Conservation (phyloP, 73 alveolate genomes). For the Stentor coeruleus region DNA sequence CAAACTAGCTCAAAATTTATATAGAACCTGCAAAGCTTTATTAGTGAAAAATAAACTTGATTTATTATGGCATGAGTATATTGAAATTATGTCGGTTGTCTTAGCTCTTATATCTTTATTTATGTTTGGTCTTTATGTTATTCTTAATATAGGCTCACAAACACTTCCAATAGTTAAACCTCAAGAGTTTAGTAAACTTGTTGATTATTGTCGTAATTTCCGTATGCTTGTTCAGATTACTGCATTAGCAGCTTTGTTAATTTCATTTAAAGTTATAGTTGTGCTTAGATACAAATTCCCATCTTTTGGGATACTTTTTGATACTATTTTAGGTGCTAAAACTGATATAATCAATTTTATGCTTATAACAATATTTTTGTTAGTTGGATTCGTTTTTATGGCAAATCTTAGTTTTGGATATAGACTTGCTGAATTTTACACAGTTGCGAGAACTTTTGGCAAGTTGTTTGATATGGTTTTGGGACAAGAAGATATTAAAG, state of each 20-base stretch:
- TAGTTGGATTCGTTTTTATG: too few relatives aligned
- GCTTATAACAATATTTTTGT: too few relatives aligned
- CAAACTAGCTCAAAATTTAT: not conserved
- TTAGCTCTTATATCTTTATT: conserved; percentile 30
- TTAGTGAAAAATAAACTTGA: conserved; percentile 20
- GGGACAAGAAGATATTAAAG: not conserved
- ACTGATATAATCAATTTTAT: too few relatives aligned
- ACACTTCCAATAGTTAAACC: conserved; percentile 36
- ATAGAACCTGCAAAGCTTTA: conserved; percentile 21
- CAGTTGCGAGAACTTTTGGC: too few relatives aligned
- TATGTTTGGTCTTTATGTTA: not conserved
- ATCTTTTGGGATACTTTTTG: too few relatives aligned
- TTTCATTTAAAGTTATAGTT: conserved; percentile 41
- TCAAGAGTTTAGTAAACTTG: conserved; percentile 29
- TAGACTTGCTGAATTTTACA: too few relatives aligned
- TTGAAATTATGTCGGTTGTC: conserved; percentile 29
- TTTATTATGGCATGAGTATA: conserved; percentile 29
- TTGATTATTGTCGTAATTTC: conserved; percentile 14
- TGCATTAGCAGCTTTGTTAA: conserved; percentile 41
- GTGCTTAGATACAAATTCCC: conserved; percentile 51
- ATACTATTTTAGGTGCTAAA: too few relatives aligned
- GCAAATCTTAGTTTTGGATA: too few relatives aligned
- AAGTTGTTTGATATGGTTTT: too few relatives aligned
- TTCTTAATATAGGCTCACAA: conserved; percentile 9
- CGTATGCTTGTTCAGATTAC: conserved; percentile 26